phyloP scores from a whole-genome alignment of 2,329 filamentous ascomycete genomes.

The Delphinella strobiligena region DNA sequence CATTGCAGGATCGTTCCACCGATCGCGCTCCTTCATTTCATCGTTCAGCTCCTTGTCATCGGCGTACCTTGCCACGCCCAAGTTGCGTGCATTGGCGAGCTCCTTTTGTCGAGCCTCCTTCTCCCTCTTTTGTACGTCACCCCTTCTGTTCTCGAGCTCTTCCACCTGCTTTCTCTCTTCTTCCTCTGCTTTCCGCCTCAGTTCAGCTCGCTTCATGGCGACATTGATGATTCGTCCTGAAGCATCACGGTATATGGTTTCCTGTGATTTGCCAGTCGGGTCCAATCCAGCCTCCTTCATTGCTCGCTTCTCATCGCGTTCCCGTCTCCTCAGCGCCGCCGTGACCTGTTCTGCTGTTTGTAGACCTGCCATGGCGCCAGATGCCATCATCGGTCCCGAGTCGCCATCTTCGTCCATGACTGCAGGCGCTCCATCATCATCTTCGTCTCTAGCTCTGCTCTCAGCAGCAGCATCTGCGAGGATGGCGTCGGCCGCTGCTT shows the following conservation, averaged over 20 bases:
- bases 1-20: constrained; percentile 93
- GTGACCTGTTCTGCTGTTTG: constrained; percentile 69
- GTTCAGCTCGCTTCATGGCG: constrained; percentile 78
- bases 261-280: constrained; percentile 41
- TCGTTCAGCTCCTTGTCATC: constrained; percentile 81
- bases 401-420: constrained; percentile 37
- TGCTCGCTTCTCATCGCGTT: constrained; percentile 47
- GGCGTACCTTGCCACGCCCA: constrained; percentile 66
- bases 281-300: constrained; percentile 34
- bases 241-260: constrained; percentile 92
- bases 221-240: constrained; percentile 91
- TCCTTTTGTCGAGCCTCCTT: constrained; percentile 52
- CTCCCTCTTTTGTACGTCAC: constrained; percentile 69
- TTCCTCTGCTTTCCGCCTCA: constrained; percentile 65
- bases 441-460: constrained; percentile 15
- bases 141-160: constrained; percentile 60
- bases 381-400: constrained; percentile 59
- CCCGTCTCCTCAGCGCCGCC: constrained; percentile 45
- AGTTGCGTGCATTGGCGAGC: constrained; percentile 68
- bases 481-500: constrained; percentile 47
- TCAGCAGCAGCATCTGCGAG: constrained; percentile 23
- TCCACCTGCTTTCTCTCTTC: constrained; percentile 51
- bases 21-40: constrained; percentile 60
- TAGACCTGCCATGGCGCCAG: constrained; percentile 75
- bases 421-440: constrained; percentile 36